Evolutionary conservation across 169 alveolate genomes (phyloP), one percentile per base, ranked within the genome.

Genomic region (Cryptosporidium sp.): DNA sequence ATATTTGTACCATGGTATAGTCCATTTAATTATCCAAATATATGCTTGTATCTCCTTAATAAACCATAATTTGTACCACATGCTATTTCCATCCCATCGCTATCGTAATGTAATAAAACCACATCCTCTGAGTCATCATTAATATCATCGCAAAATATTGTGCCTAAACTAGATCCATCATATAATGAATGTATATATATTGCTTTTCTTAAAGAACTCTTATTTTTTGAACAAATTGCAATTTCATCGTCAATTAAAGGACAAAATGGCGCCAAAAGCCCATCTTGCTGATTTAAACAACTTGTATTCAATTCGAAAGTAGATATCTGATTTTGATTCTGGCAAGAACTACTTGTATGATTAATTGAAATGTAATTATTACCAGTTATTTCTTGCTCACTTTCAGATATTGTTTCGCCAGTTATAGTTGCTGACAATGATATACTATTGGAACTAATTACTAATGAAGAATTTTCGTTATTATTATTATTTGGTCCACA

Each of bases 41-140:
- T 45, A 61, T 80, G 89, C 14, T 29, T 80, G 29, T 80, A 80
- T 48, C 89, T 59, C 58, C 73, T 59, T 41, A 80, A 29, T 65
- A 62, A 65, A 12, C 89, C 89, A 48, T 80, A 39, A 65, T 80
- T 80, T 61, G 89, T 80, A 26, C 89, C 89, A 43, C 89, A 80
- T 39, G 89, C 89, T 18, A 80, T 62, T 26, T 80, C 89, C 89
- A 80, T 80, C 26, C 89, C 89, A 21, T 80, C 89, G 39, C 89
- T 80, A 59, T 80, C 89, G 35, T 80, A 80, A 45, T 80, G 89
- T 37, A 80, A 45, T 29, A 80, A 35, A 6, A 80, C 89, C n/a
- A 80, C 58, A 43, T 80, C 89, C 67, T 80, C 89, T 29, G 89
- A 80, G 2, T 80, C 80, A 21, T 80, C 75, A 37, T 26, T 62